A percentile compares a stretch with the other conserved stretches of the same genome.
Conservation (phyloP, 148 eudicot genomes). For the Amaranthus hypochondriacus region DNA sequence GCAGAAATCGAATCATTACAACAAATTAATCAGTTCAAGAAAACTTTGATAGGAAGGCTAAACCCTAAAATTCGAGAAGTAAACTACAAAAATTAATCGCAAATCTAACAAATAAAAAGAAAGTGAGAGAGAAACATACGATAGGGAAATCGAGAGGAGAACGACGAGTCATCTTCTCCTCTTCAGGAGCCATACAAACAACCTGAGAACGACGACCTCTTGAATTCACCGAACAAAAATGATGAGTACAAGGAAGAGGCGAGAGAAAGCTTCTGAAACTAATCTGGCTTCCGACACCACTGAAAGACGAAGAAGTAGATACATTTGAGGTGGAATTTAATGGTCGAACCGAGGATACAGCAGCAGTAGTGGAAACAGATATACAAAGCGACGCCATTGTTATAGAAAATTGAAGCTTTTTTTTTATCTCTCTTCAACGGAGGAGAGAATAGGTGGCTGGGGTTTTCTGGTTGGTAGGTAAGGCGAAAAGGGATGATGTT, state of each 20-base stretch:
- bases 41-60: background rate
- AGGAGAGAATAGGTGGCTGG: background rate
- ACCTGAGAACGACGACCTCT: slow-evolving; percentile 25
- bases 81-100: background rate
- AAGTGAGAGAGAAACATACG: slow-evolving; percentile 34
- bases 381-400: slow-evolving; percentile 38
- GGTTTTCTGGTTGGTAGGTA: slow-evolving; percentile 15
- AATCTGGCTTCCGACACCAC: background rate
- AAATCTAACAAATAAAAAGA: background rate
- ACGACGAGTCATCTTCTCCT: slow-evolving; percentile 82
- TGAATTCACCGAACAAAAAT: background rate
- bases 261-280: slow-evolving; percentile 17
- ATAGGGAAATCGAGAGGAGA: slow-evolving; percentile 90
- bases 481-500: slow-evolving; percentile 23
- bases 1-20: background rate
- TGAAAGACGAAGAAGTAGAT: background rate
- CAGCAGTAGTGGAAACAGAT: slow-evolving; percentile 23
- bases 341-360: background rate
- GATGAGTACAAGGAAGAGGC: background rate
- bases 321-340: slow-evolving; percentile 3
- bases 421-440: slow-evolving; percentile 2
- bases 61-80: background rate
- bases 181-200: slow-evolving; percentile 83
- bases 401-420: background rate
- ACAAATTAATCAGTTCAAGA: background rate